Conservation (phyloP, 768 basidiomycete species). For the Termitomyces sp. region DNA sequence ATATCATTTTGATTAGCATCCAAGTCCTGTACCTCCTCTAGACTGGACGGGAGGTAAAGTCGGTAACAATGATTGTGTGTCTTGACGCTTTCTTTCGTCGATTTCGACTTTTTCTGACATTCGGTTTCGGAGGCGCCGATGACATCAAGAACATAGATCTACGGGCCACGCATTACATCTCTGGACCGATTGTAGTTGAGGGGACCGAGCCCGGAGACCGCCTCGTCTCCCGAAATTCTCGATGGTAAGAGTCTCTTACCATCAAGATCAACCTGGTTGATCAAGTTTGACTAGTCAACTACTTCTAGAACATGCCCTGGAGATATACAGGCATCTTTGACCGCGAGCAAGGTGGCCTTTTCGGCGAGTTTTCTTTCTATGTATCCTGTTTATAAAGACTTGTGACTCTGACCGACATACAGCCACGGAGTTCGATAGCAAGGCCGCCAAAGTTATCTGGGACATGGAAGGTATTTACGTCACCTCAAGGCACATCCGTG, state of each 20-base stretch:
- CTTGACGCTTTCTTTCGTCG: neutral
- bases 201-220: constrained; percentile 78
- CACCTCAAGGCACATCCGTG: constrained; percentile 70
- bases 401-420: neutral
- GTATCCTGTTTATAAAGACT: neutral
- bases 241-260: constrained; percentile 39
- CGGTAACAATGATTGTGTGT: constrained; percentile 65
- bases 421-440: constrained; percentile 66
- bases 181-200: constrained; percentile 69
- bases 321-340: constrained; percentile 80
- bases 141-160: constrained; percentile 64
- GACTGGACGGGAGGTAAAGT: constrained; percentile 84
- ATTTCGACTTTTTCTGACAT: neutral
- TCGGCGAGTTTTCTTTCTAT: constrained; percentile 31
- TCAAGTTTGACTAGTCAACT: constrained; percentile 36
- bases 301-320: constrained; percentile 77
- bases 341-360: constrained; percentile 64
- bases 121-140: constrained; percentile 44
- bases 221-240: constrained; percentile 70
- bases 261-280: neutral
- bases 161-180: constrained; percentile 65
- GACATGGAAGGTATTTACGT: constrained; percentile 72
- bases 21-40: constrained; percentile 13
- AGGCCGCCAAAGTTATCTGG: constrained; percentile 77
- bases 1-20: neutral